Evolutionary conservation across 768 basidiomycete genomes (phyloP).

Genomic region (Xerocomus spinulosus): DNA sequence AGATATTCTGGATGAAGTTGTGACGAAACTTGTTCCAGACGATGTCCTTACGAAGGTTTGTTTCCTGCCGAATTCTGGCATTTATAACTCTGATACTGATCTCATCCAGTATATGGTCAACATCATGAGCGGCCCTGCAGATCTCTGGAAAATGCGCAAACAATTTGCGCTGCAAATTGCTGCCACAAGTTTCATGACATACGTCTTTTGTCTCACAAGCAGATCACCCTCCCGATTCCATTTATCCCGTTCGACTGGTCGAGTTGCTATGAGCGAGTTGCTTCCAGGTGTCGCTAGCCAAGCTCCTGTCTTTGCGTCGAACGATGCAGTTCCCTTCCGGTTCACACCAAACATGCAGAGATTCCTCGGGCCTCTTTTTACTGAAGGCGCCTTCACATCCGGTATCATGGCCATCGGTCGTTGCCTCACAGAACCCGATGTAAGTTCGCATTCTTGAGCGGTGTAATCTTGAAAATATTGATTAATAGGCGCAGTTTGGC

Average conservation of each 20-base stretch:
- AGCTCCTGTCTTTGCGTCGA: conserved; percentile 66
- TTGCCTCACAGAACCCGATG: conserved; percentile 89
- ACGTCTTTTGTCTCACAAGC: conserved; percentile 76
- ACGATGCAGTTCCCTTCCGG: conserved; percentile 92
- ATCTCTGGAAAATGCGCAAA: conserved; percentile 96
- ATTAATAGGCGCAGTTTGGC: conserved; percentile 57
- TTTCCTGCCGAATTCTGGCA: neutral
- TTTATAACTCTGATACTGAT: neutral
- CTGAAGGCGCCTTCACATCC: conserved; percentile 83
- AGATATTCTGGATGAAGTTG: conserved; percentile 86
- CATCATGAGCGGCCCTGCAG: conserved; percentile 76
- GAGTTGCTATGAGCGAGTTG: conserved; percentile 90
- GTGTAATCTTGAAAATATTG: neutral
- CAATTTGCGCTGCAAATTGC: conserved; percentile 92
- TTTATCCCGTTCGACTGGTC: conserved; percentile 83
- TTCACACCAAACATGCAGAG: conserved; percentile 95
- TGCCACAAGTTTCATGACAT: conserved; percentile 88
- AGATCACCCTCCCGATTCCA: conserved; percentile 83
- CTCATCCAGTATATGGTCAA: conserved; percentile 77
- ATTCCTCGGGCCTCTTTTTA: conserved; percentile 84
- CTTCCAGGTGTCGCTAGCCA: conserved; percentile 58
- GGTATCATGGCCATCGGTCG: conserved; percentile 90
- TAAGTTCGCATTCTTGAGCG: conserved; percentile 35
- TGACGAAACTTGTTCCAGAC: conserved; percentile 84
- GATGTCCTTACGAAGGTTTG: conserved; percentile 76